Conservation (phyloP, 352 stramenopile species). For the Pythium myriotylum region DNA sequence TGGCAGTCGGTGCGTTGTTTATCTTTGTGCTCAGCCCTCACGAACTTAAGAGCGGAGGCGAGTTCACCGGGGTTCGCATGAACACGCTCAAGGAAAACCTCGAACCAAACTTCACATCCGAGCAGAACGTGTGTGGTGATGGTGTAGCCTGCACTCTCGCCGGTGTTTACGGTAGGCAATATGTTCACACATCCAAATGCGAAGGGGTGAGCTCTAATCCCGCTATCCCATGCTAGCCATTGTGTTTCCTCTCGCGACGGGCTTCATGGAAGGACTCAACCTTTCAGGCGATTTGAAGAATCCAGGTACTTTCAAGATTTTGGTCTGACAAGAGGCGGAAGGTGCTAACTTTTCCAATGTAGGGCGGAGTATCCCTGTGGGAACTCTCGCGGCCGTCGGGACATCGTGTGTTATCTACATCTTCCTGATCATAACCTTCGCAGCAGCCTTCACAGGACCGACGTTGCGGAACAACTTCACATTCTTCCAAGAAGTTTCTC, state of each 20-base stretch:
- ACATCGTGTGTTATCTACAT: conserved; percentile 72
- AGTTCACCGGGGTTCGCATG: conserved; percentile 50
- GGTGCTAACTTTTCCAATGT: not conserved
- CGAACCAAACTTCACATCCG: conserved; percentile 66
- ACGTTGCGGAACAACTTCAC: conserved; percentile 73
- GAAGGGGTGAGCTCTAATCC: too few relatives aligned
- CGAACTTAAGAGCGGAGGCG: conserved; percentile 44
- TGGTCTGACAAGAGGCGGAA: not conserved
- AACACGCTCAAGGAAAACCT: conserved; percentile 53
- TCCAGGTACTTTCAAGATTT: conserved; percentile 42
- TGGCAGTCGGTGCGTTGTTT: conserved; percentile 55
- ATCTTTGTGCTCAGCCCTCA: conserved; percentile 41
- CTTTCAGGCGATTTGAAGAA: conserved; percentile 79
- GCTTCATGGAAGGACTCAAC: conserved; percentile 85
- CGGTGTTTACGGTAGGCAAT: conserved; percentile 45
- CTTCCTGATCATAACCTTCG: conserved; percentile 74
- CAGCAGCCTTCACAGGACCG: conserved; percentile 46
- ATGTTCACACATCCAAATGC: not conserved
- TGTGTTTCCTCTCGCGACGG: conserved; percentile 81
- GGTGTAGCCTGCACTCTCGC: conserved; percentile 42
- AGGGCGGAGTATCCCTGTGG: conserved; percentile 66
- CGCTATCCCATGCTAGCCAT: conserved; percentile 35
- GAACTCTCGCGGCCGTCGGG: conserved; percentile 62
- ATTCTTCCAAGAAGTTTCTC: conserved; percentile 74
- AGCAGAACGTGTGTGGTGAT: conserved; percentile 61